Conservation (phyloP, 805 yeast genomes). For the Saccharomycopsis babjevae region DNA sequence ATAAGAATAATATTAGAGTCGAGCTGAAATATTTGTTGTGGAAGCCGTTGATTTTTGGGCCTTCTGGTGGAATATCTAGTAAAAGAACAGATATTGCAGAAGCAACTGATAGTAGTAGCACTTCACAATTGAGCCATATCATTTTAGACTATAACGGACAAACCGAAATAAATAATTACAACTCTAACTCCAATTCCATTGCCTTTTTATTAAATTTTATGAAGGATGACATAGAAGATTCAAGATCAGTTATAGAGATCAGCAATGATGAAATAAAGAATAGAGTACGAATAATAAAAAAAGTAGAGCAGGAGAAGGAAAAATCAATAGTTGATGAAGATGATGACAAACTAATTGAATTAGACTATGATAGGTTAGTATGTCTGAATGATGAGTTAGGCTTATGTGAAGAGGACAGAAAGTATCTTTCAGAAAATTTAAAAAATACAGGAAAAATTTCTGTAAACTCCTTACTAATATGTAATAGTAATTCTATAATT, state of each 20-base stretch:
- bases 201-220: slow-evolving; percentile 49
- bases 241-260: slow-evolving; percentile 48
- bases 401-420: background rate
- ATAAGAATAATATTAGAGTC: slow-evolving; percentile 42
- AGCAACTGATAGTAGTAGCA: background rate
- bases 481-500: background rate
- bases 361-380: slow-evolving; percentile 11
- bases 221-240: slow-evolving; percentile 59
- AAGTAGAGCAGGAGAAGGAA: slow-evolving; percentile 20
- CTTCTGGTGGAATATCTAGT: slow-evolving; percentile 74
- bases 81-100: slow-evolving; percentile 21
- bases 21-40: slow-evolving; percentile 51
- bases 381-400: background rate
- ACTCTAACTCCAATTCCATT: slow-evolving; percentile 29
- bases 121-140: background rate
- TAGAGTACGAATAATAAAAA: slow-evolving; percentile 20
- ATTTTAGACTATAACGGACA: background rate
- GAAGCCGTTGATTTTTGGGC: slow-evolving; percentile 79
- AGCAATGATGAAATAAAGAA: slow-evolving; percentile 38
- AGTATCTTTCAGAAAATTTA: background rate
- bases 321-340: slow-evolving; percentile 24
- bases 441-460: background rate
- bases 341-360: slow-evolving; percentile 21
- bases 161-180: background rate
- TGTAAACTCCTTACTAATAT: background rate